Evolutionary conservation across 2,329 filamentous ascomycete species (phyloP).

Genomic region (Macrophomina tecta): DNA sequence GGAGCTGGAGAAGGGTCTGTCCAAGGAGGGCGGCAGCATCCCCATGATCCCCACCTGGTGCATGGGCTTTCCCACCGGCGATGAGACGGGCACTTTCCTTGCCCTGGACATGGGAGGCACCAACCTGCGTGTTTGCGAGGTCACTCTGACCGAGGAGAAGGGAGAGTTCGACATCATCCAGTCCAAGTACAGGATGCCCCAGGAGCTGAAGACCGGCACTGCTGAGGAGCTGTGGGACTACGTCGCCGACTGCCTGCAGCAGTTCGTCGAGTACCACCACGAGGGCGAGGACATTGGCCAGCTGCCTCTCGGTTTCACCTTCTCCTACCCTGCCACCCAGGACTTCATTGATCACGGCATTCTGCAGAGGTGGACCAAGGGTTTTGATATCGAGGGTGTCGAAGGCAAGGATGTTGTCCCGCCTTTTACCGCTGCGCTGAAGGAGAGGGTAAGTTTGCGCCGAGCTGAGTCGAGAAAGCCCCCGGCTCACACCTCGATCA

Average conservation of each 20-base stretch:
- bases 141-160: constrained; percentile 84
- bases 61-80: constrained; percentile 84
- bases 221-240: constrained; percentile 93
- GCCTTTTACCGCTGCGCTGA: constrained; percentile 81
- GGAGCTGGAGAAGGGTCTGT: constrained; percentile 89
- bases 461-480: constrained; percentile 7
- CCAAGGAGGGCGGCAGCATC: constrained; percentile 88
- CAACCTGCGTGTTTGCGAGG: constrained; percentile 93
- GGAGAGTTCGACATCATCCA: constrained; percentile 96
- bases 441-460: constrained; percentile 63
- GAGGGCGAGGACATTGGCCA: constrained; percentile 66
- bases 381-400: constrained; percentile 90
- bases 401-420: constrained; percentile 91
- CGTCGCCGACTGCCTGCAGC: constrained; percentile 88
- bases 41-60: constrained; percentile 99
- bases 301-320: constrained; percentile 89
- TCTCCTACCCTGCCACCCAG: constrained; percentile 93
- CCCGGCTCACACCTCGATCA: constrained; percentile 58
- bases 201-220: constrained; percentile 86
- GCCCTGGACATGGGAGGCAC: constrained; percentile 97
- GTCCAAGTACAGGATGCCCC: constrained; percentile 94
- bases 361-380: constrained; percentile 96
- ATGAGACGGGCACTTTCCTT: constrained; percentile 86
- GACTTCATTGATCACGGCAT: constrained; percentile 92
- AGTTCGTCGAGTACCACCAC: constrained; percentile 90